A percentile compares a stretch with the other conserved stretches of the same genome.
Conservation (phyloP, 306 rosid genomes). For the Pterocarpus santalinus region DNA sequence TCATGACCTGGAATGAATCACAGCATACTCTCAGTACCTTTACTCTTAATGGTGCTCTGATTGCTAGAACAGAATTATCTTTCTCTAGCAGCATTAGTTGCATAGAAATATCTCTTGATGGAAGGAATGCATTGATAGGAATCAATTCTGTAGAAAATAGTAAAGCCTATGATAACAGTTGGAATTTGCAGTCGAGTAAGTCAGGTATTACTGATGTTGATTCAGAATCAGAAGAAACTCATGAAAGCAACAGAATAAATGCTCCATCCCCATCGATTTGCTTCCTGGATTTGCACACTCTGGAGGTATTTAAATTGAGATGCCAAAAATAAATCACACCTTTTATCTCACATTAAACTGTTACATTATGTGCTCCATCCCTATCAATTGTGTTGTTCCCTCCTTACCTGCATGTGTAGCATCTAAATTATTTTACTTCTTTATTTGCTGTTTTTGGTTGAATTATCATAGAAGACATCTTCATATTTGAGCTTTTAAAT, state of each 20-base stretch:
- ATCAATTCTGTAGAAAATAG: slow-evolving; percentile 62
- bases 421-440: slow-evolving; percentile 12
- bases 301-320: slow-evolving; percentile 68
- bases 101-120: slow-evolving; percentile 90
- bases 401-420: neutral
- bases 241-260: slow-evolving; percentile 62
- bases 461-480: neutral
- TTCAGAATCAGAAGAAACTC: slow-evolving; percentile 56
- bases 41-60: slow-evolving; percentile 81
- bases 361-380: neutral
- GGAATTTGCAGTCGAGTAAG: slow-evolving; percentile 64
- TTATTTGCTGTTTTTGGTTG: neutral
- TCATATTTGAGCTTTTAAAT: slow-evolving; percentile 30
- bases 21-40: slow-evolving; percentile 77
- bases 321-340: slow-evolving; percentile 33
- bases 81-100: slow-evolving; percentile 73
- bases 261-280: slow-evolving; percentile 82
- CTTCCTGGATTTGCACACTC: slow-evolving; percentile 86
- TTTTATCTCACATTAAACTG: slow-evolving; percentile 25
- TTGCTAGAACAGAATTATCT: slow-evolving; percentile 69
- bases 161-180: slow-evolving; percentile 44
- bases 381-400: slow-evolving; percentile 1
- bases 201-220: slow-evolving; percentile 47
- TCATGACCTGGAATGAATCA: slow-evolving; percentile 82
- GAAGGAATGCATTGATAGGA: slow-evolving; percentile 87